These are phyloP conservation scores for Ophiostoma tasmaniense DNA, from an alignment of 2,329 filamentous ascomycete species.

Conservation along the genomic window DNA sequence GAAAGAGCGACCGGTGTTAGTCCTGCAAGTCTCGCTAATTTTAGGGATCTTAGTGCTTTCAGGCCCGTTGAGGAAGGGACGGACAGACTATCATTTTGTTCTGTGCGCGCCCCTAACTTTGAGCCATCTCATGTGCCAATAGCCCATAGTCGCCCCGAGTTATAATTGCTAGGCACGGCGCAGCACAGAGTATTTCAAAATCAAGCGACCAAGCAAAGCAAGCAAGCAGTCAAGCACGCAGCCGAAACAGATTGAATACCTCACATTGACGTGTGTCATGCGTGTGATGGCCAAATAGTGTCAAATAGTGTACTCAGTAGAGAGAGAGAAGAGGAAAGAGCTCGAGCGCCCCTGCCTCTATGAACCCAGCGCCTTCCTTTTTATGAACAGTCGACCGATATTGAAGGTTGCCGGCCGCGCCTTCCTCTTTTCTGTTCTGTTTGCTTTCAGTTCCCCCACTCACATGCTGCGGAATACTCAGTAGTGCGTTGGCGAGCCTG, in stretches of 20 bases:
- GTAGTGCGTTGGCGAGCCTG: neutral
- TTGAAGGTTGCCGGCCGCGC: neutral
- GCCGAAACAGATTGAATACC: neutral
- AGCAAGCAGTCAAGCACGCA: neutral
- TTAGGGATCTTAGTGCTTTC: neutral
- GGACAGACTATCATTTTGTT: neutral
- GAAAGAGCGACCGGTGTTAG: neutral
- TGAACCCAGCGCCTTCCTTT: neutral
- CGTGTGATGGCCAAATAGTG: neutral
- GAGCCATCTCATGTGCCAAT: neutral
- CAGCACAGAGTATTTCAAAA: neutral
- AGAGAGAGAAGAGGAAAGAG: neutral
- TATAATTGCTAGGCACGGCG: neutral
- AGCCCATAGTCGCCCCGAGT: neutral
- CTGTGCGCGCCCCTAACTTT: neutral
- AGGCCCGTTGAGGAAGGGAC: neutral
- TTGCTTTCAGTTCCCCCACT: neutral
- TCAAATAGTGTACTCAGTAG: neutral
- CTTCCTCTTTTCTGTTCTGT: neutral
- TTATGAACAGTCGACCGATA: conserved; percentile 4
- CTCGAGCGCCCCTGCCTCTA: neutral
- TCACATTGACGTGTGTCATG: neutral
- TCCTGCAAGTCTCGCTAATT: neutral
- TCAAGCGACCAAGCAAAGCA: neutral
- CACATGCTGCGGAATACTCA: neutral